Conservation (phyloP, 768 basidiomycete species). For the Auricularia sp. region DNA sequence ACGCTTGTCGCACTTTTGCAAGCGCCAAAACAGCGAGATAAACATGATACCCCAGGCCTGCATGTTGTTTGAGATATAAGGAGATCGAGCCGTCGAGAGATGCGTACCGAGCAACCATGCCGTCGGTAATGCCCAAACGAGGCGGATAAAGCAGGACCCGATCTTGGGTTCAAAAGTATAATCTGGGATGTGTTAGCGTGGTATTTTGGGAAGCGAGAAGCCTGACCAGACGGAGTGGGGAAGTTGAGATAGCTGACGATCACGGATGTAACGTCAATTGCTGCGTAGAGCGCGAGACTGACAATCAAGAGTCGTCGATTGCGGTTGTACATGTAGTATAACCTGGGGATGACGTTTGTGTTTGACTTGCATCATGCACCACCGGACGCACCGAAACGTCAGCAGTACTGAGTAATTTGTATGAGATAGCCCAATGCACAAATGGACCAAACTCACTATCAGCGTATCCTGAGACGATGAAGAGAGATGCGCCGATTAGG, state of each 20-base stretch:
- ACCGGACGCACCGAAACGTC: neutral
- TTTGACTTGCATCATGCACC: neutral
- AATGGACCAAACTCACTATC: neutral
- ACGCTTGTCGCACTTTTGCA: neutral
- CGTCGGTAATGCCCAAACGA: too few relatives aligned
- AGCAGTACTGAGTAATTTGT: neutral
- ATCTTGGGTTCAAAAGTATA: too few relatives aligned
- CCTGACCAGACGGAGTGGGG: neutral
- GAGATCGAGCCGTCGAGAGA: too few relatives aligned
- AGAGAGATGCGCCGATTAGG: neutral
- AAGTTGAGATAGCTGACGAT: neutral
- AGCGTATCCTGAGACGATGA: neutral
- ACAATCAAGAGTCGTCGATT: neutral
- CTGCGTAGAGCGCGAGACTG: neutral
- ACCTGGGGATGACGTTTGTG: neutral
- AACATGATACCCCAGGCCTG: neutral
- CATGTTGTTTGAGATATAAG: too few relatives aligned
- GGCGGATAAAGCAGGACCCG: too few relatives aligned
- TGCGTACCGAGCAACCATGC: too few relatives aligned
- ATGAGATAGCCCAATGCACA: neutral
- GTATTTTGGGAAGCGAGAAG: too few relatives aligned
- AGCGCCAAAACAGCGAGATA: neutral
- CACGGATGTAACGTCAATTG: neutral
- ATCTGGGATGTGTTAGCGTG: too few relatives aligned
- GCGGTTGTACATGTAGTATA: neutral